A percentile compares a stretch with the other conserved stretches of the same genome.
Conservation (phyloP, 495 filamentous ascomycete species). For the Trichoderma parareesei region DNA sequence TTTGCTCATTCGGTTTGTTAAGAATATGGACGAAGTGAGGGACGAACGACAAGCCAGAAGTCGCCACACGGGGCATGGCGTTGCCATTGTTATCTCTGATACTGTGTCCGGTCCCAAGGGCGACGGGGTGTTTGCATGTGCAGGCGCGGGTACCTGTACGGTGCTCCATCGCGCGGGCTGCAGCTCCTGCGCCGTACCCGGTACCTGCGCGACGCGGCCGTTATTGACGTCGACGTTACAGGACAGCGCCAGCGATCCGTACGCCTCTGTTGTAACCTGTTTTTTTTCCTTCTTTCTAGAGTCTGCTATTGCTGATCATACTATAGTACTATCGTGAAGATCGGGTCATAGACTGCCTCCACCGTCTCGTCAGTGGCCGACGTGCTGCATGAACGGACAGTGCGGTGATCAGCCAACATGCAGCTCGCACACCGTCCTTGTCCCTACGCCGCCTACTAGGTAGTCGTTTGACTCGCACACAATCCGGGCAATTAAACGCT, state of each 20-base stretch:
- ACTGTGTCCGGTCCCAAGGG: neutral
- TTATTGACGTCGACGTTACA: neutral
- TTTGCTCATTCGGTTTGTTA: conserved; percentile 9
- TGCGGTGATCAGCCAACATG: neutral
- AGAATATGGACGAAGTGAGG: neutral
- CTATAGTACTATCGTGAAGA: neutral
- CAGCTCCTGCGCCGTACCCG: neutral
- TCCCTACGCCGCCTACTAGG: neutral
- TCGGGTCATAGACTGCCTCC: neutral
- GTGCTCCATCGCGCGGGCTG: neutral
- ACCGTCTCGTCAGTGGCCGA: neutral
- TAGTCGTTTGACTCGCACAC: neutral
- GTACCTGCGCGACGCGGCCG: neutral
- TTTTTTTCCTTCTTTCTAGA: neutral
- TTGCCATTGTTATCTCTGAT: neutral
- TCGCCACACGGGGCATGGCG: neutral
- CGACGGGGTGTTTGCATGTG: too few relatives aligned
- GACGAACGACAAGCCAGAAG: neutral
- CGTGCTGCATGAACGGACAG: too few relatives aligned
- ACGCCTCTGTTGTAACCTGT: neutral
- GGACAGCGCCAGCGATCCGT: neutral
- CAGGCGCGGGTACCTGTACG: neutral
- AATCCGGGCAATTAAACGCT: neutral
- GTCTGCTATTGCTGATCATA: neutral
- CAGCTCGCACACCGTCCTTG: neutral